Evolutionary conservation across 2,329 filamentous ascomycete genomes (phyloP), one percentile per base, ranked within the genome.

Genomic region (Dothideomycetidae sp.): DNA sequence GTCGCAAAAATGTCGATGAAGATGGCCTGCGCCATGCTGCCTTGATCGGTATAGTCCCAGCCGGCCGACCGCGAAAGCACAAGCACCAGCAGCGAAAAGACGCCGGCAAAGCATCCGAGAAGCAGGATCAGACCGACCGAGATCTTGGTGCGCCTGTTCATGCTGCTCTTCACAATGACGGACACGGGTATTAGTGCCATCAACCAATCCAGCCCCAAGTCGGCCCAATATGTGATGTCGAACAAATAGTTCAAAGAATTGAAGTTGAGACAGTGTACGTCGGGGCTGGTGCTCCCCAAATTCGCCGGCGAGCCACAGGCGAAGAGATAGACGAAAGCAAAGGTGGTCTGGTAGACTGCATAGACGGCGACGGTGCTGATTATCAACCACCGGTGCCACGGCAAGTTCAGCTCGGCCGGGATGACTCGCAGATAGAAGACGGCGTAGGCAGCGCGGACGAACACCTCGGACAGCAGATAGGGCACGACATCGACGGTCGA

Each of bases 331-430:
- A 37, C 28, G 5, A 30, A 37, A n/a, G 15, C 35, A n/a, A 26
- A 26, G 9, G 28, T 26, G 15, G 31, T 15, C 10, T 15, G 30
- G 12, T 67, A 69, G 9, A 60, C 49, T 1, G 61, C 43, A 5
- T 66, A 45, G 10, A 55, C 33, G 5, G 34, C 31, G n/a, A 48
- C 42, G 15, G 45, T 23, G 11, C 33, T 21, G 26, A 45, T 48
- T 16, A 52, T 38, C 10, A 42, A 32, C 5, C 32, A 30, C 31
- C 10, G 35, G 19, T 37, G 35, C 35, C 35, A 37, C n/a, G n/a
- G n/a, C n/a, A n/a, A n/a, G n/a, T n/a, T n/a, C 15, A 17, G 14
- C 12, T 37, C 35, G 7, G 15, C 4, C 5, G 35, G 35, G 9
- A 37, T 13, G 4, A 37, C 28, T 10, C 31, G 23, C 19, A 37